Evolutionary conservation across 31 red algal genomes (phyloP), one percentile per base, ranked within the genome.

Genomic region (Porphyra umbilicalis): DNA sequence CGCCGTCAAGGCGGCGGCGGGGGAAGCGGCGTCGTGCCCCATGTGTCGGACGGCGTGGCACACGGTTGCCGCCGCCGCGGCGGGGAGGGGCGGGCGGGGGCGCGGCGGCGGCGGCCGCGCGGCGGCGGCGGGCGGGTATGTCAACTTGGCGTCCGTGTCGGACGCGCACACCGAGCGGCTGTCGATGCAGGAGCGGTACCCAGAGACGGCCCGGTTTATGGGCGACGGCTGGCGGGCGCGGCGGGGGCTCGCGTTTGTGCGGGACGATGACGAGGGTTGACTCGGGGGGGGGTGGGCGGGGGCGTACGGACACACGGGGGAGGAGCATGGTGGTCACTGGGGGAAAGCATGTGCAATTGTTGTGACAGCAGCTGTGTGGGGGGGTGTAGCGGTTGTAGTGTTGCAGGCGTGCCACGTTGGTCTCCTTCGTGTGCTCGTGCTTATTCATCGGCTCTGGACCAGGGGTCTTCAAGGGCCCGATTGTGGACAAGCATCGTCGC

Each of bases 1-100:
- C 77, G 83, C 78, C 33, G 83, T 79, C 16, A 79, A 57, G 33
- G 34, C 36, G 30, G 79, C 57, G 6, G 57, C 57, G 2, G 57
- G 57, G 13, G 57, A 71, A 29, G 25, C 84, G 33, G 35, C 77
- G 2, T 76, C 77, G 31, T 90, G 88, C 57, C 88, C 88, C 31
- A 20, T 80, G 10, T 90, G 88, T 30, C 40, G 71, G 18, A 83
- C 33, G 35, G 39, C 13, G 33, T 78, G 77, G 77, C 57, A 13
- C 57, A 71, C 57, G 25, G n/a, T n/a, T n/a, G n/a, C n/a, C n/a
- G n/a, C n/a, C n/a, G 86, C 76, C 18, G 32, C 31, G 20, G 39
- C 9, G 35, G 39, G 44, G 34, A 83, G 34, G 42, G 76, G 34
- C n/a, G 74, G 35, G 10, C 76, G 83, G 57, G 57, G 57, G 57